phyloP scores from a whole-genome alignment of 768 basidiomycete genomes.

The Wakefieldia striispora region DNA sequence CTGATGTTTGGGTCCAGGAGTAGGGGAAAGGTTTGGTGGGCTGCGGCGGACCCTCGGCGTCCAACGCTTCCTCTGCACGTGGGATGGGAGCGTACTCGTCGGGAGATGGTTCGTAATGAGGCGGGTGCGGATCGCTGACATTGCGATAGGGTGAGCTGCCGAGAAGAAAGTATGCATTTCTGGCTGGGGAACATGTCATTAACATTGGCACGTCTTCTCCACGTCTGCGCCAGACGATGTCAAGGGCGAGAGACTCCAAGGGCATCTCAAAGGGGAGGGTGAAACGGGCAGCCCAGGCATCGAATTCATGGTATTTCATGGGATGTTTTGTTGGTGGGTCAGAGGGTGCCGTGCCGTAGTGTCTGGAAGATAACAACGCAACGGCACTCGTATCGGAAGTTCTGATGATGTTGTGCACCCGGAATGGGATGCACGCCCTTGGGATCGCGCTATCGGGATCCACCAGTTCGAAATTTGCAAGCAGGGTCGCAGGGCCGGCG shows the following conservation, averaged over 20 bases:
- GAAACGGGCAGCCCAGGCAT: slow-evolving; percentile 62
- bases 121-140: slow-evolving; percentile 30
- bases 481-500: slow-evolving; percentile 38
- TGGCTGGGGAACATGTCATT: slow-evolving; percentile 44
- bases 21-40: slow-evolving; percentile 70
- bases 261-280: slow-evolving; percentile 39
- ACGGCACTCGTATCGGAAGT: slow-evolving; percentile 40
- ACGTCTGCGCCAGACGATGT: slow-evolving; percentile 66
- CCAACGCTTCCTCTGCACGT: slow-evolving; percentile 54
- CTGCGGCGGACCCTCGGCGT: slow-evolving; percentile 31
- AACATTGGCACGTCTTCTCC: slow-evolving; percentile 71
- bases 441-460: slow-evolving; percentile 22
- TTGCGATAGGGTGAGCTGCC: slow-evolving; percentile 57
- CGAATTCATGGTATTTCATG: slow-evolving; percentile 47
- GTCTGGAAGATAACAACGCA: slow-evolving; percentile 59
- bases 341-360: slow-evolving; percentile 34
- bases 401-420: slow-evolving; percentile 35
- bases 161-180: slow-evolving; percentile 51
- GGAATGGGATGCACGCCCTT: slow-evolving; percentile 36
- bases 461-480: slow-evolving; percentile 52
- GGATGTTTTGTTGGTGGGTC: slow-evolving; percentile 17
- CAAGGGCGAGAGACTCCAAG: slow-evolving; percentile 37
- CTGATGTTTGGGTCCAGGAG: slow-evolving; percentile 88
- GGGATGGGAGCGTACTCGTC: slow-evolving; percentile 75
- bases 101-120: slow-evolving; percentile 53